Percentiles rank a stretch among this genome's conserved stretches.
Evolutionary conservation across 164 flowering plant genomes (phyloP).

Genomic region (Tetrastigma voinierianum): DNA sequence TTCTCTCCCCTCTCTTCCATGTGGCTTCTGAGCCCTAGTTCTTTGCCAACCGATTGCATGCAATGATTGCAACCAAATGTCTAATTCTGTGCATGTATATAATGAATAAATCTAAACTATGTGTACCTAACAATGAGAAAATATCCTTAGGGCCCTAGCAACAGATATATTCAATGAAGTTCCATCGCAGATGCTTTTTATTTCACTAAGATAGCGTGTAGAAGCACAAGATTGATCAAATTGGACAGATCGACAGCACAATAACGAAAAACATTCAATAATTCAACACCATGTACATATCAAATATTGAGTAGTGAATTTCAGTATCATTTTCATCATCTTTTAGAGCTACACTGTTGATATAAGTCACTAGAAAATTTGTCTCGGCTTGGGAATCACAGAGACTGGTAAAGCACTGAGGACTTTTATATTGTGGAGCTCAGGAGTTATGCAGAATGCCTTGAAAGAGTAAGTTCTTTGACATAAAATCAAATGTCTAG

Average conservation of each 20-base stretch:
- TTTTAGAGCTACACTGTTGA: background rate
- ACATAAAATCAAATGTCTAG: background rate
- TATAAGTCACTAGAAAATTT: no score
- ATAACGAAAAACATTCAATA: background rate
- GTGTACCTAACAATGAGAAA: no score
- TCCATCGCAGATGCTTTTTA: background rate
- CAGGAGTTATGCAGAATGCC: no score
- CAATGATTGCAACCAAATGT: no score
- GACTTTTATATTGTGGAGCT: no score
- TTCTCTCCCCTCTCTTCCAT: no score
- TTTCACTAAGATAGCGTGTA: background rate
- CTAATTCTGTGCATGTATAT: background rate
- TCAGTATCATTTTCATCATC: background rate
- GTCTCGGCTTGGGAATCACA: no score
- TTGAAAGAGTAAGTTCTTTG: background rate
- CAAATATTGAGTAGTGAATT: background rate
- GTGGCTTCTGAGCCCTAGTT: no score
- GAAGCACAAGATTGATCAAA: background rate
- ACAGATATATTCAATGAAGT: background rate
- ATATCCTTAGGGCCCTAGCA: no score
- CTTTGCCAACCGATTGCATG: no score
- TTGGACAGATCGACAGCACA: background rate
- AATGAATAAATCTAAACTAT: background rate
- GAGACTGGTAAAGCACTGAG: no score
- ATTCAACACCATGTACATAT: no score